Percentiles rank a stretch among this genome's conserved stretches.
Evolutionary conservation across 495 filamentous ascomycete species (phyloP).

Genomic region (Pyrenopolyporus hunteri): DNA sequence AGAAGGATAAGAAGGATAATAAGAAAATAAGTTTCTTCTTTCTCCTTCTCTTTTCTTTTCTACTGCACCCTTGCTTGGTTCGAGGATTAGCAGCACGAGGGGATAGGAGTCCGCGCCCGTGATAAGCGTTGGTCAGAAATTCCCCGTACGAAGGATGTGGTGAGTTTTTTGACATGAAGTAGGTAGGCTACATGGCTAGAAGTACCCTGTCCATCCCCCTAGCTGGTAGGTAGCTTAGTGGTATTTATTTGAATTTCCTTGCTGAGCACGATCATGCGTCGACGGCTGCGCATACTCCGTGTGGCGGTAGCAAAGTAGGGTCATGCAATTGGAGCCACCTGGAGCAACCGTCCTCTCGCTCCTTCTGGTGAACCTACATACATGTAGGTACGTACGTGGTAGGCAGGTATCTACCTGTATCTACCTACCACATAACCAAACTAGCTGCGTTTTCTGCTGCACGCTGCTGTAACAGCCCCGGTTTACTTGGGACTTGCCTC

Average conservation of each 20-base stretch:
- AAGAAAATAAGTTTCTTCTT: conserved; percentile 1
- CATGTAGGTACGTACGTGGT: background rate
- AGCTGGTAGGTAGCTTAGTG: too few species aligned
- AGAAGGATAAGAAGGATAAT: too few species aligned
- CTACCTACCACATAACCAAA: too few species aligned
- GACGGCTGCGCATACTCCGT: conserved; percentile 1
- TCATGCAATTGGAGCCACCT: conserved; percentile 27
- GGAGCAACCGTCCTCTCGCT: background rate
- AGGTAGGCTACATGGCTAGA: conserved; percentile 16
- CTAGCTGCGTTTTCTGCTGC: too few species aligned
- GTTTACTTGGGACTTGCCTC: too few species aligned
- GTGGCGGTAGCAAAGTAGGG: conserved; percentile 10
- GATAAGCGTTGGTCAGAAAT: background rate
- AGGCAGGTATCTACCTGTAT: background rate
- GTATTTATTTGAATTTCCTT: conserved; percentile 17
- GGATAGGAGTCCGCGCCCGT: background rate
- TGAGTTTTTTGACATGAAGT: conserved; percentile 11
- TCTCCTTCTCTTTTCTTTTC: background rate
- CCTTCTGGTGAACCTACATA: background rate
- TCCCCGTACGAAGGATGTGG: background rate
- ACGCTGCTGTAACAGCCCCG: too few species aligned
- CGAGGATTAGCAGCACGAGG: background rate
- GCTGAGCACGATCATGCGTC: conserved; percentile 5
- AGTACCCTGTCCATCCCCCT: too few species aligned
- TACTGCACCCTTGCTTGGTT: background rate